Conservation (phyloP, 805 yeast species). For the Torulaspora franciscae region DNA sequence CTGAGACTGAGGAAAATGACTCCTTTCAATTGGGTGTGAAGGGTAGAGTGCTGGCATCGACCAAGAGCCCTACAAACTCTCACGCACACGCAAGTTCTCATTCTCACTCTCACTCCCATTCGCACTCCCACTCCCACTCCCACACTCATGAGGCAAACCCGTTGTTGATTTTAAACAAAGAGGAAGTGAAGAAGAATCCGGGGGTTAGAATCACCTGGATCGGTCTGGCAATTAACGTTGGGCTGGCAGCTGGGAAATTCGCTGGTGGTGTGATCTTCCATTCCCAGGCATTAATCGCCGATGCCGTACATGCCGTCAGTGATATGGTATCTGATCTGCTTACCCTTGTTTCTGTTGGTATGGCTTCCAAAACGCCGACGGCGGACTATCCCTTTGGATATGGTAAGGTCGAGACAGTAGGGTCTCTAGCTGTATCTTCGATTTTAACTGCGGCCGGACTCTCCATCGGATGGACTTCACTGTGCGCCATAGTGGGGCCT, state of each 20-base stretch:
- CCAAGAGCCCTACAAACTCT: background rate
- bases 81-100: background rate
- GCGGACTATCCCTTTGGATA: conserved; percentile 73
- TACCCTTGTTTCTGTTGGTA: conserved; percentile 82
- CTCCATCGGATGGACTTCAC: conserved; percentile 83
- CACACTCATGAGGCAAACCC: conserved; percentile 37
- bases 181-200: conserved; percentile 55
- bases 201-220: conserved; percentile 92
- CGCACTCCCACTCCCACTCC: conserved; percentile 30
- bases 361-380: conserved; percentile 58
- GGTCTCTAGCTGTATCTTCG: conserved; percentile 82
- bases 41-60: conserved; percentile 1
- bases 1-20: conserved; percentile 43
- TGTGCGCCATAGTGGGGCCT: conserved; percentile 63
- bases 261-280: conserved; percentile 88
- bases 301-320: conserved; percentile 87
- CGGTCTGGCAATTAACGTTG: conserved; percentile 77
- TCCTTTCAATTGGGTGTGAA: conserved; percentile 36
- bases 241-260: conserved; percentile 82
- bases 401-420: conserved; percentile 90
- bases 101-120: conserved; percentile 6
- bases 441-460: conserved; percentile 82
- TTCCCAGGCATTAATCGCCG: conserved; percentile 91
- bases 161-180: conserved; percentile 38
- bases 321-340: conserved; percentile 87